Evolutionary conservation across 2,329 filamentous ascomycete species (phyloP), one percentile per base, ranked within the genome.

Genomic region (Aspergillus terreus): DNA sequence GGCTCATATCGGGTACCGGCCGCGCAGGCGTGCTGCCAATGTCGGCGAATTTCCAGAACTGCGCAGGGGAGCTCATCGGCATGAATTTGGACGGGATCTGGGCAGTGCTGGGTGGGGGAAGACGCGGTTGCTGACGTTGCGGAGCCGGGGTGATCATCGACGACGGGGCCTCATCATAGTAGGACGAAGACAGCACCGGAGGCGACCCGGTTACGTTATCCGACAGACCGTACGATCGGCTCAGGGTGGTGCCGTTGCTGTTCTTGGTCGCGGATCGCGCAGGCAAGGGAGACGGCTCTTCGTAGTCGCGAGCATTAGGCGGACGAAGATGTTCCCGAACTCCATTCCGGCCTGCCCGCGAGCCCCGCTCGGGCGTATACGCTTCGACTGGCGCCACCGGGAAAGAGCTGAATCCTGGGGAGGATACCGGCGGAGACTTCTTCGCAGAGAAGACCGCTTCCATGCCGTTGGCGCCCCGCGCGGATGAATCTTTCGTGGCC

Each of bases 51-150:
- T 76, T 77, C 76, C 76, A 78, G 59, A 78, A 78, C 41, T 77
- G 74, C 4, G 76, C 76, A 1, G 76, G 76, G 4, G 74, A 77
- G 53, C 75, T 78, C 66, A 77, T 74, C 4, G 75, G 74, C 75
- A 78, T 78, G 59, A 77, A 78, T 56, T 76, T 77, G 17, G 74
- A 77, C 1, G 76, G 76, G 14, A 76, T 70, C 49, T 76, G 75
- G 3, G 74, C 72, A 2, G 76, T 78, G 57, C 74, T 77, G 0
- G 76, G 76, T 6, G 76, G 75, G 11, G 74, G 75, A 4, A 77
- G 66, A 7, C 71, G 71, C 4, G 75, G 75, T 49, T 78, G 76
- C 46, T 78, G 74, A 17, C 75, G 71, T 54, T 76, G 70, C 9
- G 76, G 76, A 1, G 75, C 75, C 3, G 76, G 76, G 0, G 76